These are phyloP conservation scores for Sordaria brevicollis DNA, from an alignment of 495 filamentous ascomycete genomes.

Conservation along the genomic window DNA sequence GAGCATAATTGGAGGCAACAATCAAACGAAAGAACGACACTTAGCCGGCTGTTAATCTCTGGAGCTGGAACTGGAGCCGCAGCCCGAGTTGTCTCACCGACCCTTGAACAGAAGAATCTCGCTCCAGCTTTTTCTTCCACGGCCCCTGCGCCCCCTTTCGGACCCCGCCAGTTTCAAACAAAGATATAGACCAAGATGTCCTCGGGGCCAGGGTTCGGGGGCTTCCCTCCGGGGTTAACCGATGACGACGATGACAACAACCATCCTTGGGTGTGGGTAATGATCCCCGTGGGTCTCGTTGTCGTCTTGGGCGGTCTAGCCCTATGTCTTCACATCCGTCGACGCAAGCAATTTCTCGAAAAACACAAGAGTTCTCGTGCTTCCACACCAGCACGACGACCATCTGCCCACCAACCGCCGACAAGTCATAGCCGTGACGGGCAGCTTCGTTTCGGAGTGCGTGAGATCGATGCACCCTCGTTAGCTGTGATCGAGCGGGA, in stretches of 20 bases:
- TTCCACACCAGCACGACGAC: background rate
- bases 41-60: background rate
- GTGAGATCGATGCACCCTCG: background rate
- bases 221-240: background rate
- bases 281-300: conserved; percentile 15
- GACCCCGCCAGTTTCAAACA: background rate
- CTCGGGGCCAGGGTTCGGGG: background rate
- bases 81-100: background rate
- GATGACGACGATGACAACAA: background rate
- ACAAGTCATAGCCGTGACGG: background rate
- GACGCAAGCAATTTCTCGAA: background rate
- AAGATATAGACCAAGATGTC: background rate
- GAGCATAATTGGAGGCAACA: background rate
- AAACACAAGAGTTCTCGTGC: background rate
- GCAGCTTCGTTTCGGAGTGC: background rate
- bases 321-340: conserved; percentile 7
- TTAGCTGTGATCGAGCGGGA: conserved; percentile 11
- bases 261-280: conserved; percentile 8
- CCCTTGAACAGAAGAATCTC: background rate
- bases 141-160: background rate
- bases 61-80: background rate
- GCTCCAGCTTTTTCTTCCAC: background rate
- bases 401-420: background rate
- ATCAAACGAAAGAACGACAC: background rate
- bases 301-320: conserved; percentile 7